A percentile compares a stretch with the other conserved stretches of the same genome.
phyloP scores from a whole-genome alignment of 148 eudicot species.

The Gaultheria prostrata region DNA sequence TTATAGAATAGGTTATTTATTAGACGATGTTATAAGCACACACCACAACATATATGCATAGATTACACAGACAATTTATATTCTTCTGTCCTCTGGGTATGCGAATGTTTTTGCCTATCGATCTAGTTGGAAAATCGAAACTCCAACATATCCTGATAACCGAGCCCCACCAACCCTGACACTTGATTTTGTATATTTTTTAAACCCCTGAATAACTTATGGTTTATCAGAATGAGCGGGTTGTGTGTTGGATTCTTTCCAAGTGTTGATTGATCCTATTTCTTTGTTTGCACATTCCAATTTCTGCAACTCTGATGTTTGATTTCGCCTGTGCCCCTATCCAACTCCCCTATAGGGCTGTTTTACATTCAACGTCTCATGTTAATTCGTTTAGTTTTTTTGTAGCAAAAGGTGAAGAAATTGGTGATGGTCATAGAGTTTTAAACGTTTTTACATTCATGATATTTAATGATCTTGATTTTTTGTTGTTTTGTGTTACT shows the following conservation, averaged over 20 bases:
- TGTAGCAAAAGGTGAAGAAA: constrained; percentile 1
- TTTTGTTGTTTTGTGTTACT: neutral
- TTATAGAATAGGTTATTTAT: too few species aligned
- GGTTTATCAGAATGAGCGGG: neutral
- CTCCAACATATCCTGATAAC: neutral
- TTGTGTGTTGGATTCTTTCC: too few species aligned
- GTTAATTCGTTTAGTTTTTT: neutral
- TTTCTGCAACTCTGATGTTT: neutral
- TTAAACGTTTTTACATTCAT: neutral
- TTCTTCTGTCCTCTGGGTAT: too few species aligned
- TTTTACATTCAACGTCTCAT: neutral
- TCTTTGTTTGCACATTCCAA: neutral
- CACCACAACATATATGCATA: too few species aligned
- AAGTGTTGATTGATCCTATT: neutral
- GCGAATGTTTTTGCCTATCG: too few species aligned
- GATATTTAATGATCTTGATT: neutral
- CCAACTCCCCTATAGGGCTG: neutral
- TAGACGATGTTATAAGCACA: too few species aligned
- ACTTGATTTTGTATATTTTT: neutral
- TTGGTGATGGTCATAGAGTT: neutral
- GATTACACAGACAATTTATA: too few species aligned
- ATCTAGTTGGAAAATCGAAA: neutral
- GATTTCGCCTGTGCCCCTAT: neutral
- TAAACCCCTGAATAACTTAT: neutral
- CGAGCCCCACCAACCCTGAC: neutral